A percentile compares a stretch with the other conserved stretches of the same genome.
Conservation (phyloP, 768 basidiomycete species). For the Boletales sp. region DNA sequence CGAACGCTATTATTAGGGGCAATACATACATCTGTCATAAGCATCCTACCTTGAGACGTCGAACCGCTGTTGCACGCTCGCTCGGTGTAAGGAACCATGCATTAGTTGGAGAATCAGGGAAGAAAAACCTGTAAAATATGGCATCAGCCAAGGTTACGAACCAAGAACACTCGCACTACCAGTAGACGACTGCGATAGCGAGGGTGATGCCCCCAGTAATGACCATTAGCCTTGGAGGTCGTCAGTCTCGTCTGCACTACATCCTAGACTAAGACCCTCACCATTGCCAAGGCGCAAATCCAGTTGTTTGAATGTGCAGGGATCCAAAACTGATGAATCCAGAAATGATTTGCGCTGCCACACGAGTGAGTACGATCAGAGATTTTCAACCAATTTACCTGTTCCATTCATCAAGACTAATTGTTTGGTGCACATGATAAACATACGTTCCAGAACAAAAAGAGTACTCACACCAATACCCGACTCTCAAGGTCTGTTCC, state of each 20-base stretch:
- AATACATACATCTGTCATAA: background rate
- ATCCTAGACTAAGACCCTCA: slow-evolving; percentile 11
- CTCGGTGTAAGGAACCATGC: slow-evolving; percentile 69
- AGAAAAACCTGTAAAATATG: slow-evolving; percentile 46
- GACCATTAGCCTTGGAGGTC: slow-evolving; percentile 54
- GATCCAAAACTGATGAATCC: slow-evolving; percentile 68
- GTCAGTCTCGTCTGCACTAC: background rate
- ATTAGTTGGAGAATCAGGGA: slow-evolving; percentile 71
- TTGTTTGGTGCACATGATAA: background rate
- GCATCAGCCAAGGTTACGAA: background rate
- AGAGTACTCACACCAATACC: slow-evolving; percentile 66
- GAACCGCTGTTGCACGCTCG: slow-evolving; percentile 63
- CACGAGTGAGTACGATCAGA: slow-evolving; percentile 5
- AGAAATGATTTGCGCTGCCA: slow-evolving; percentile 61
- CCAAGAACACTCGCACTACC: slow-evolving; percentile 32
- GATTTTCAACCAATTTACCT: slow-evolving; percentile 32
- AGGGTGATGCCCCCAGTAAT: slow-evolving; percentile 64
- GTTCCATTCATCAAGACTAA: slow-evolving; percentile 74
- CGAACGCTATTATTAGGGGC: background rate
- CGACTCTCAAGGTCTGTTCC: slow-evolving; percentile 66
- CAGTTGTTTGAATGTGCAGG: slow-evolving; percentile 53
- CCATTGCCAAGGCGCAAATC: slow-evolving; percentile 77
- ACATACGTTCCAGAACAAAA: background rate
- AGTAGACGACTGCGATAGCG: slow-evolving; percentile 48
- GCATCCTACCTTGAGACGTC: slow-evolving; percentile 52